These are phyloP conservation scores for Eleusine indica DNA, from an alignment of 176 grass and related monocot species.

Conservation along the genomic window DNA sequence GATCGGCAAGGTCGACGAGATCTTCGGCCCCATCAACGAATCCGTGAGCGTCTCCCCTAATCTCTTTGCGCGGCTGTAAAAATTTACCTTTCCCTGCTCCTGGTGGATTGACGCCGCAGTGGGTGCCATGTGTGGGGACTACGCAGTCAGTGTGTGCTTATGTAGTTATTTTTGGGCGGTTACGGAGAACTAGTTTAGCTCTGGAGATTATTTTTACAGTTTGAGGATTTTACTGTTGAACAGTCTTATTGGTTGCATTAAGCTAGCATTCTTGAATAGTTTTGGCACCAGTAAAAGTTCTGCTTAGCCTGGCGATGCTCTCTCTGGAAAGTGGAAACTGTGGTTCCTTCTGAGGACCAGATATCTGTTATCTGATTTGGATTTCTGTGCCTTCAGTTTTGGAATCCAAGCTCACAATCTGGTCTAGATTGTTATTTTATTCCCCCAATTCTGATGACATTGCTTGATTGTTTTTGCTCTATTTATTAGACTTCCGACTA, in stretches of 20 bases:
- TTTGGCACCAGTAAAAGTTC: neutral
- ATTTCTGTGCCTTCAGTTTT: neutral
- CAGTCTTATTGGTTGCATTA: neutral
- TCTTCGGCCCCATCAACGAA: conserved; percentile 98
- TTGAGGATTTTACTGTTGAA: neutral
- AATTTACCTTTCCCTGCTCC: neutral
- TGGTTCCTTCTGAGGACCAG: neutral
- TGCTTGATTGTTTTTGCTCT: neutral
- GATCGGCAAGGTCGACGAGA: conserved; percentile 97
- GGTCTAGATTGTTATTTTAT: no score
- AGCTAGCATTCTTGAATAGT: neutral
- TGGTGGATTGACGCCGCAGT: neutral
- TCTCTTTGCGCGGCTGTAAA: neutral
- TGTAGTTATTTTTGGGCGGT: neutral
- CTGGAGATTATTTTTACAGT: neutral
- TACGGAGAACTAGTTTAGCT: neutral
- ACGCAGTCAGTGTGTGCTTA: neutral
- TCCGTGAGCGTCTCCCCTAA: conserved; percentile 51
- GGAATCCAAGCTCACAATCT: no score
- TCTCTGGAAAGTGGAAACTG: no score
- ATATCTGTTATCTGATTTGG: neutral
- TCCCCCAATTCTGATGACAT: neutral
- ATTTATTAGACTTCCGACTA: neutral
- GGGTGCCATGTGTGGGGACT: neutral
- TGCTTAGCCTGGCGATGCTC: neutral